Evolutionary conservation across 1,139 yeast species (phyloP).

Genomic region (Protomyces lactucae-debilis): DNA sequence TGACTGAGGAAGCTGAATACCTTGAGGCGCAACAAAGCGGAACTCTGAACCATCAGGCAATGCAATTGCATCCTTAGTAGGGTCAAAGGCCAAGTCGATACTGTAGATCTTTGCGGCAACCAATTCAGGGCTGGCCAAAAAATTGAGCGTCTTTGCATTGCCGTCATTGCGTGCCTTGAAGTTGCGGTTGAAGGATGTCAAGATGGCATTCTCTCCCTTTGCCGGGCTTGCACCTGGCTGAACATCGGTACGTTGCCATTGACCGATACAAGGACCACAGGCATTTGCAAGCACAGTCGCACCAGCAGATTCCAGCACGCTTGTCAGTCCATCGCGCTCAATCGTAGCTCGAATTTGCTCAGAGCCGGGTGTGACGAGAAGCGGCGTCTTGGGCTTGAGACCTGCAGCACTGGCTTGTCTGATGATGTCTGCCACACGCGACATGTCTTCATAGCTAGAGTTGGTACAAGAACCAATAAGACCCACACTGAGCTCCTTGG

Average conservation of each 20-base stretch:
- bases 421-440: constrained; percentile 83
- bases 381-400: constrained; percentile 84
- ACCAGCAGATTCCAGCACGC: constrained; percentile 75
- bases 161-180: constrained; percentile 97
- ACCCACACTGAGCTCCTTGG: constrained; percentile 75
- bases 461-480: constrained; percentile 97
- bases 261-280: constrained; percentile 99
- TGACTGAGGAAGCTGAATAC: constrained; percentile 72
- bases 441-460: constrained; percentile 96
- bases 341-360: constrained; percentile 97
- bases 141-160: constrained; percentile 93
- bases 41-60: constrained; percentile 63
- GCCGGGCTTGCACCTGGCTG: constrained; percentile 39
- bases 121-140: constrained; percentile 92
- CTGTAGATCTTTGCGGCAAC: constrained; percentile 96
- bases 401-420: constrained; percentile 81
- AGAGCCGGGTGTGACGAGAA: constrained; percentile 96
- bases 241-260: constrained; percentile 87
- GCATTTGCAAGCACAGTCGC: constrained; percentile 93
- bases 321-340: constrained; percentile 84
- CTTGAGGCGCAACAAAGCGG: constrained; percentile 69
- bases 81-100: constrained; percentile 84
- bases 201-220: constrained; percentile 62
- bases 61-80: constrained; percentile 68
- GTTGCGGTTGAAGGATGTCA: constrained; percentile 94